phyloP scores from a whole-genome alignment of 2,329 filamentous ascomycete genomes.

The Trichoderma aggressivum region DNA sequence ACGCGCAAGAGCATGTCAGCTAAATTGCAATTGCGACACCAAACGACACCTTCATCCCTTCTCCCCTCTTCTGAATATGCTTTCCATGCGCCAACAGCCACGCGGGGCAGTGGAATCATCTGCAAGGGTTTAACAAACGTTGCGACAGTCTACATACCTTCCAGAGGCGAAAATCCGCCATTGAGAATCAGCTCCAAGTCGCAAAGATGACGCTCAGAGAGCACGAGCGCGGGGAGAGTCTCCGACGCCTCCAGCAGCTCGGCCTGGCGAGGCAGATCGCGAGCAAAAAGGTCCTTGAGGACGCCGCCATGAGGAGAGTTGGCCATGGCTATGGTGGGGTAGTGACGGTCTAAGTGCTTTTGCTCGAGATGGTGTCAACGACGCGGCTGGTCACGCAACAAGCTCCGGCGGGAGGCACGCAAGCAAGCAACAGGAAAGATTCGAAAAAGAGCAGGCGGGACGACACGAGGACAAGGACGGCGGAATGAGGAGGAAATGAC shows the following conservation, averaged over 20 bases:
- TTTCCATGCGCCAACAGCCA: background rate
- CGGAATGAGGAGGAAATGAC: background rate
- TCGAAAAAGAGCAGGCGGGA: background rate
- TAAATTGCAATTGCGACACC: background rate
- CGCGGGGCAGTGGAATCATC: background rate
- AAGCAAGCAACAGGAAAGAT: background rate
- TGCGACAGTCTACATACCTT: constrained; percentile 58
- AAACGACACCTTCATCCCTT: background rate
- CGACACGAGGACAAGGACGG: background rate
- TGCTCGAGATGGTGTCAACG: constrained; percentile 3
- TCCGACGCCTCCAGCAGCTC: constrained; percentile 83
- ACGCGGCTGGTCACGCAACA: constrained; percentile 4
- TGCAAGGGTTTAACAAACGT: background rate
- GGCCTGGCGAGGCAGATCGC: constrained; percentile 78
- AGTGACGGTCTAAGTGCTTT: background rate
- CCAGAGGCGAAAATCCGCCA: constrained; percentile 94
- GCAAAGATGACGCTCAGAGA: constrained; percentile 93
- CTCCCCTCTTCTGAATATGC: background rate
- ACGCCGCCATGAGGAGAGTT: constrained; percentile 81
- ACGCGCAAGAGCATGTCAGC: constrained; percentile 18
- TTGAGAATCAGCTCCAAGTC: constrained; percentile 97
- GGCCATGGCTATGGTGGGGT: constrained; percentile 46
- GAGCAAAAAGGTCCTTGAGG: constrained; percentile 95
- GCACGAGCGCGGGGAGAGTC: constrained; percentile 74
- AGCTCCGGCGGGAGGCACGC: constrained; percentile 1